Conservation (phyloP, 192 early-diverging fungal genomes). For the Backusella psychrophila region DNA sequence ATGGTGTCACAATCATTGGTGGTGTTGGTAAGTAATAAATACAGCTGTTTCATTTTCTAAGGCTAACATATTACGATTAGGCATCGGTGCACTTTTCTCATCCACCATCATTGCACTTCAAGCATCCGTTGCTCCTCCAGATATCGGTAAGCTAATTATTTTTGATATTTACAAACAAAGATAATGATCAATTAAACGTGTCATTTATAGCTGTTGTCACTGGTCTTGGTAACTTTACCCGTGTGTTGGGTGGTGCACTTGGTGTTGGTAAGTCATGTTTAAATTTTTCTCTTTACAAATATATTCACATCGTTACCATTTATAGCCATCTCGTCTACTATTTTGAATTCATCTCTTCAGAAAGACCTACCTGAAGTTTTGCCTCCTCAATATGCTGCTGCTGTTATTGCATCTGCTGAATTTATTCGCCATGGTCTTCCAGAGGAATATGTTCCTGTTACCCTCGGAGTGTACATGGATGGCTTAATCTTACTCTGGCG, state of each 20-base stretch:
- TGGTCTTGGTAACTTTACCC: constrained; percentile 21
- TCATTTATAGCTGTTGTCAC: constrained; percentile 14
- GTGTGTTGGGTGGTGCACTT: constrained; percentile 26
- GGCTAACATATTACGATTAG: background rate
- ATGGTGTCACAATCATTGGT: constrained; percentile 7
- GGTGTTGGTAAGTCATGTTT: constrained; percentile 12
- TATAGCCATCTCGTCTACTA: constrained; percentile 17
- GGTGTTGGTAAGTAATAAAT: constrained; percentile 3
- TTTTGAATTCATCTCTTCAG: constrained; percentile 9
- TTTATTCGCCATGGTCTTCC: constrained; percentile 4
- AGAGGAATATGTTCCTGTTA: background rate
- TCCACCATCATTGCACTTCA: constrained; percentile 23
- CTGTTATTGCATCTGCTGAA: constrained; percentile 1
- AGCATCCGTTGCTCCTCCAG: constrained; percentile 10
- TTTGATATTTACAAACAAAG: background rate
- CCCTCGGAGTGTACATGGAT: background rate
- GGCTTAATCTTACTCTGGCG: constrained; percentile 5
- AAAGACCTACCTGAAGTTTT: background rate
- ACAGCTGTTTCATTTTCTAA: background rate
- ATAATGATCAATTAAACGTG: background rate
- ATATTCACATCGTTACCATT: background rate
- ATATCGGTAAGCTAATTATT: constrained; percentile 13
- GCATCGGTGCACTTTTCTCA: constrained; percentile 13
- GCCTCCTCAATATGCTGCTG: background rate
- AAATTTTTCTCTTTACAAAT: background rate